phyloP scores from a whole-genome alignment of 768 basidiomycete genomes.

The Jaapia argillacea region DNA sequence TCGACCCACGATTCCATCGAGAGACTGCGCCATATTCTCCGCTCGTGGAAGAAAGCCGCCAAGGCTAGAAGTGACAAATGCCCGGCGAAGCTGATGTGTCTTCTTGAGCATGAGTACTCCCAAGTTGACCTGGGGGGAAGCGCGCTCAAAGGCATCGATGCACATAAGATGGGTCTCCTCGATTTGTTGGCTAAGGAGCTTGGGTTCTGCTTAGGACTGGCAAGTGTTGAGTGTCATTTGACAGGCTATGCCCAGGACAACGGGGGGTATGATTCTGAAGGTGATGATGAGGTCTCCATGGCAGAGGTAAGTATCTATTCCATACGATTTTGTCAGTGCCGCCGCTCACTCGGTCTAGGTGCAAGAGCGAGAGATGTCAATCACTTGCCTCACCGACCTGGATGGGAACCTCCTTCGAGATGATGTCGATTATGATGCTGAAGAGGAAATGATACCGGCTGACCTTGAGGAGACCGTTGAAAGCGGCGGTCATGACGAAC shows the following conservation, averaged over 20 bases:
- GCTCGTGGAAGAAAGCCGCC: constrained; percentile 22
- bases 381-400: constrained; percentile 12
- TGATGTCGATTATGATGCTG: constrained; percentile 2
- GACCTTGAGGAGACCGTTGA: constrained; percentile 9
- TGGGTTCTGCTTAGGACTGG: constrained; percentile 27
- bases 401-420: constrained; percentile 7
- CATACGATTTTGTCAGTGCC: too few relatives aligned
- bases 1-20: constrained; percentile 12
- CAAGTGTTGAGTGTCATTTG: constrained; percentile 20
- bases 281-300: constrained; percentile 8
- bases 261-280: background rate
- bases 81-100: constrained; percentile 19
- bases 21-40: constrained; percentile 22
- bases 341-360: too few relatives aligned
- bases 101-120: constrained; percentile 25
- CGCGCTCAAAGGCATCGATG: constrained; percentile 30
- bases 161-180: constrained; percentile 22
- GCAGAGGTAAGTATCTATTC: too few relatives aligned
- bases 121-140: constrained; percentile 15
- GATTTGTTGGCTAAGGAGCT: constrained; percentile 21
- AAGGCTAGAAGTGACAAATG: constrained; percentile 11
- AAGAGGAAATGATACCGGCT: constrained; percentile 11
- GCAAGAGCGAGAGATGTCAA: constrained; percentile 3
- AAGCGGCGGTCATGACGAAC: constrained; percentile 9
- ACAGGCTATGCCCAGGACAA: constrained; percentile 8